A percentile compares a stretch with the other conserved stretches of the same genome.
These are phyloP conservation scores for Boletus fagicola DNA, from an alignment of 768 basidiomycete genomes.

Conservation along the genomic window DNA sequence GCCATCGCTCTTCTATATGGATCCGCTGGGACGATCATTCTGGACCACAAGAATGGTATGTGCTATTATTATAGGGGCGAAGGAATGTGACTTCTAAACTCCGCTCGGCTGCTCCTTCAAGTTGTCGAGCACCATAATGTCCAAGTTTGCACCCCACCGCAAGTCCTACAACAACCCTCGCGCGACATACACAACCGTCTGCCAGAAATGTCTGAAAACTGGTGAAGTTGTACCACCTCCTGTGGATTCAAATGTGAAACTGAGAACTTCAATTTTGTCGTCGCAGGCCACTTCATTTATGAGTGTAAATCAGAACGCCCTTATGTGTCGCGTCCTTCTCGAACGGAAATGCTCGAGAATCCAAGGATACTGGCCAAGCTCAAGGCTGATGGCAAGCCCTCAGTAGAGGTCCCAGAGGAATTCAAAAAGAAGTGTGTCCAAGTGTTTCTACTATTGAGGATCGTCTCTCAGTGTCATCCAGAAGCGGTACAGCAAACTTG, in stretches of 20 bases:
- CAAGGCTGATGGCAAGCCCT: constrained; percentile 68
- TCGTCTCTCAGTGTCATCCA: constrained; percentile 27
- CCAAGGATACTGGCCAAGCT: constrained; percentile 65
- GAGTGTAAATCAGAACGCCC: constrained; percentile 82
- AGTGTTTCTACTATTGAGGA: not conserved
- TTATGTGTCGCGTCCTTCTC: constrained; percentile 86
- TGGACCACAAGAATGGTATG: constrained; percentile 10
- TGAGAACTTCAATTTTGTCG: not conserved
- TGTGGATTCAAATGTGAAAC: constrained; percentile 5
- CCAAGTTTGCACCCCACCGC: constrained; percentile 76
- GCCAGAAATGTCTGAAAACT: constrained; percentile 77
- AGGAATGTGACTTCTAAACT: constrained; percentile 1
- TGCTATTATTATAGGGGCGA: not conserved
- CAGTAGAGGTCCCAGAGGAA: constrained; percentile 86
- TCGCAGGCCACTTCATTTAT: constrained; percentile 82
- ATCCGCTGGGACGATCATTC: constrained; percentile 18
- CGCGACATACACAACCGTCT: constrained; percentile 64
- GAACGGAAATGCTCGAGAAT: constrained; percentile 83
- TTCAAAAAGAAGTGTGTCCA: constrained; percentile 73
- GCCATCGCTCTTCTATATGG: constrained; percentile 4
- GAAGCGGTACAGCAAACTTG: constrained; percentile 78
- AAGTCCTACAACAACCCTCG: constrained; percentile 60
- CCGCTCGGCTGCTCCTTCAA: constrained; percentile 4
- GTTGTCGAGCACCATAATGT: constrained; percentile 45
- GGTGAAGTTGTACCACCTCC: constrained; percentile 38